Conservation (phyloP, 495 filamentous ascomycete species). For the Staphylotrichum longicolle region DNA sequence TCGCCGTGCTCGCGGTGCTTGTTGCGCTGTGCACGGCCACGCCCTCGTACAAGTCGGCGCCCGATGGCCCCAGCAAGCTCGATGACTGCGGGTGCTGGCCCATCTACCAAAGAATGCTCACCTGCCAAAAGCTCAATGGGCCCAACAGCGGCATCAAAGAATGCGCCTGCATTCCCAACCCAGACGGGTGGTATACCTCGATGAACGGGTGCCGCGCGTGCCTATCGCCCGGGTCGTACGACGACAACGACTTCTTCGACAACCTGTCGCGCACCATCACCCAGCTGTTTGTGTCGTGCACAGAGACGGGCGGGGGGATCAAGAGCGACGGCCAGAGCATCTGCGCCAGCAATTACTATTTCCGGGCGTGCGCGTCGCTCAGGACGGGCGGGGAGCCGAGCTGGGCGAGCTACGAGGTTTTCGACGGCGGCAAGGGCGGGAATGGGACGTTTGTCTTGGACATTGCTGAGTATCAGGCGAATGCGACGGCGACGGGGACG, state of each 20-base stretch:
- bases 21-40: background rate
- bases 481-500: background rate
- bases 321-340: conserved; percentile 12
- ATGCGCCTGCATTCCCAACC: conserved; percentile 18
- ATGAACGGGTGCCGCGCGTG: conserved; percentile 15
- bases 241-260: conserved; percentile 20
- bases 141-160: background rate
- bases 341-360: conserved; percentile 15
- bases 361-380: conserved; percentile 12
- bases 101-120: conserved; percentile 17
- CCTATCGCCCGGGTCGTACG: conserved; percentile 10
- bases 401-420: conserved; percentile 18
- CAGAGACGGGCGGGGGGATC: conserved; percentile 13
- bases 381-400: conserved; percentile 7
- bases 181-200: conserved; percentile 17
- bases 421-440: background rate
- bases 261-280: conserved; percentile 14
- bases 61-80: conserved; percentile 12
- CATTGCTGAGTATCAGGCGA: background rate
- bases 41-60: background rate
- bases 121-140: conserved; percentile 10
- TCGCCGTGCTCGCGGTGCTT: conserved; percentile 2
- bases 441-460: conserved; percentile 16
- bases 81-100: conserved; percentile 16
- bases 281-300: conserved; percentile 19